These are phyloP conservation scores for Saussurea involucrata DNA, from an alignment of 129 eudicot species.

Conservation along the genomic window DNA sequence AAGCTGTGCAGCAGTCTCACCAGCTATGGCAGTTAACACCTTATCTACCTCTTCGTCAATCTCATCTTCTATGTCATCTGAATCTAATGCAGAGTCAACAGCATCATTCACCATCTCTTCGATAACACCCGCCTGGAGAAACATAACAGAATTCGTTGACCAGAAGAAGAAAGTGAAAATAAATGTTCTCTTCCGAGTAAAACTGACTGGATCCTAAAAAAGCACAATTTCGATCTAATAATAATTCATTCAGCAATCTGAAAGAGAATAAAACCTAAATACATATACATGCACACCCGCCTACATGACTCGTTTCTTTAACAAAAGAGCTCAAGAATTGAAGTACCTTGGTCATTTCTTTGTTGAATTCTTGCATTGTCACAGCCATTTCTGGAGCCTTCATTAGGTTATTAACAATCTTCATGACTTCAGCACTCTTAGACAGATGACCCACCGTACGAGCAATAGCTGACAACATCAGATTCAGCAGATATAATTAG, in stretches of 20 bases:
- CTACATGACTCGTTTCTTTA: background rate
- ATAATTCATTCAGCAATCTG: background rate
- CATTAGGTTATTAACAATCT: slow-evolving; percentile 88
- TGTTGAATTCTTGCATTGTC: slow-evolving; percentile 94
- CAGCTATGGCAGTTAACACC: slow-evolving; percentile 89
- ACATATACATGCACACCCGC: background rate
- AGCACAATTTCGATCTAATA: background rate
- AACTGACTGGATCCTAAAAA: background rate
- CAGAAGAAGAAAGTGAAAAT: background rate
- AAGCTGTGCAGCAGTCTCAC: slow-evolving; percentile 94
- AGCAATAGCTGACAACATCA: slow-evolving; percentile 71
- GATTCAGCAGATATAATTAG: background rate
- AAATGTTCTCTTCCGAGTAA: background rate
- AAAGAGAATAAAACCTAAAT: background rate
- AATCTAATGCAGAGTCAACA: slow-evolving; percentile 74
- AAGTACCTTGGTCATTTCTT: slow-evolving; percentile 89
- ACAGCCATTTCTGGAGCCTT: slow-evolving; percentile 85
- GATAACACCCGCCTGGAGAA: slow-evolving; percentile 75
- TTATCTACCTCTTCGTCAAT: slow-evolving; percentile 97
- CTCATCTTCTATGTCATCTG: slow-evolving; percentile 96
- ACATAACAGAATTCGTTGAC: background rate
- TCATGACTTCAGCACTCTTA: slow-evolving; percentile 98
- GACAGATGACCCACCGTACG: slow-evolving; percentile 91
- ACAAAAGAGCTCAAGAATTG: background rate
- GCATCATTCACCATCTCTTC: slow-evolving; percentile 91